Percentiles rank a stretch among this genome's conserved stretches.
Evolutionary conservation across 1,139 yeast genomes (phyloP).

Genomic region (Candida freyschussii): DNA sequence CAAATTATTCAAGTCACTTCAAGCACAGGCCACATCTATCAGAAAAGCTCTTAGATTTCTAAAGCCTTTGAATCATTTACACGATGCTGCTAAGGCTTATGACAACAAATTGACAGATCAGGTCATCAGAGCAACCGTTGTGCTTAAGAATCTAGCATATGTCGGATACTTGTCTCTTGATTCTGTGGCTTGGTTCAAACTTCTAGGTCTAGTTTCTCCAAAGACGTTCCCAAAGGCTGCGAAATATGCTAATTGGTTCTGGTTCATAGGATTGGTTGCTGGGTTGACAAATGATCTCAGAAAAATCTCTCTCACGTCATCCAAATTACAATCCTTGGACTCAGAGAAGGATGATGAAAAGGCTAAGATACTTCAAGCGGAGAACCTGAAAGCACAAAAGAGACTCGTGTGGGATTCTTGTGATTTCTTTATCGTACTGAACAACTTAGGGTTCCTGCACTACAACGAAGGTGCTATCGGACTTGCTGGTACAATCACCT

Average conservation of each 20-base stretch:
- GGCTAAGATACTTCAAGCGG: constrained; percentile 28
- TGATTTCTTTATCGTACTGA: constrained; percentile 73
- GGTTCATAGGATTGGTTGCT: constrained; percentile 70
- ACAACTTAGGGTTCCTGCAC: constrained; percentile 56
- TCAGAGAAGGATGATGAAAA: constrained; percentile 31
- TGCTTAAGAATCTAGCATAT: constrained; percentile 66
- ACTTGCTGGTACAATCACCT: constrained; percentile 78
- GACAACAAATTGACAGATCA: constrained; percentile 73
- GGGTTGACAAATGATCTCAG: constrained; percentile 57
- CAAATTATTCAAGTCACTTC: constrained; percentile 46
- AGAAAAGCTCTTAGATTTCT: constrained; percentile 84
- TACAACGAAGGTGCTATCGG: constrained; percentile 81
- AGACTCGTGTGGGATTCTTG: constrained; percentile 75
- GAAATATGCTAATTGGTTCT: constrained; percentile 52
- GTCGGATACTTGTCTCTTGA: constrained; percentile 75
- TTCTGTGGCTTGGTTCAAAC: constrained; percentile 64
- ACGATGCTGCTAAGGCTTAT: constrained; percentile 61
- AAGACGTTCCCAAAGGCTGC: constrained; percentile 35
- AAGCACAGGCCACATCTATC: constrained; percentile 57
- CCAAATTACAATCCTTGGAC: constrained; percentile 24
- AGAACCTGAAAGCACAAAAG: constrained; percentile 45
- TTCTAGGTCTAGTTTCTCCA: constrained; percentile 33
- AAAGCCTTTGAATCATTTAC: constrained; percentile 74
- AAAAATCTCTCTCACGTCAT: constrained; percentile 35
- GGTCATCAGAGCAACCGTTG: constrained; percentile 51